Base-by-base conservation (phyloP, 2,329 filamentous ascomycete genomes). In the Ophiocordyceps robertsii region DNA sequence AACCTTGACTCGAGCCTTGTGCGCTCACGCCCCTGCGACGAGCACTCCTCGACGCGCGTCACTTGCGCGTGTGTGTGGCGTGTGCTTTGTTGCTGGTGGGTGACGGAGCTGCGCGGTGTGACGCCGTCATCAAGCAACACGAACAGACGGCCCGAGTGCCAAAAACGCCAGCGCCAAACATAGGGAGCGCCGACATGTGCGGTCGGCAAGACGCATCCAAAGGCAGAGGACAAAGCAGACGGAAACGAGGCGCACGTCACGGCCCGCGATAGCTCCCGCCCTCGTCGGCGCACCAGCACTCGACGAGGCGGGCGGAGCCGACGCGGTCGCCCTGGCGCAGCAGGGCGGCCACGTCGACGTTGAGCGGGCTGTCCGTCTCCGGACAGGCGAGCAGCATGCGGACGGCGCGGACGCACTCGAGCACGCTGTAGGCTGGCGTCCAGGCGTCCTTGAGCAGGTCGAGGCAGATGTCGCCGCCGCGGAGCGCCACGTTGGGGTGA, bases 401-500 rank as follows among this genome's bases (percentile, higher is more conserved):
- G 49, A 90, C 73, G 38, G 78, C 78, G 52, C 83, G 80, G 54
- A 90, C 66, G 47, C 81, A 83, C 54, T 82, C 76, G 31, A 82
- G 73, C 17, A 96, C 73, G 35, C 82, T 89, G 62, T 95, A 92
- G 16, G 86, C 80, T 1, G 89, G 85, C 45, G 84, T 83, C 90
- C 90, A 96, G 16, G 74, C 73, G 43, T 81, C 73, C 56, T 74
- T 73, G 46, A 98, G 71, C 47, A 96, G 72, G 57, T 95, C 92
- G 27, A 96, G 77, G 61, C 92, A 98, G 57, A 98, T 92, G 64
- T 95, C 89, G 52, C 92, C 92, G 3, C 78, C 88, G 51, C 72
- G 53, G 48, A 75, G 68, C 41, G 69, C 68, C 29, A 78, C 78
- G 63, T 95, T 95, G 39, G 89, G 80, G 66, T 95, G 88, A 54